Evolutionary conservation across 805 yeast species (phyloP).

Genomic region (Myxozyma sirexii): DNA sequence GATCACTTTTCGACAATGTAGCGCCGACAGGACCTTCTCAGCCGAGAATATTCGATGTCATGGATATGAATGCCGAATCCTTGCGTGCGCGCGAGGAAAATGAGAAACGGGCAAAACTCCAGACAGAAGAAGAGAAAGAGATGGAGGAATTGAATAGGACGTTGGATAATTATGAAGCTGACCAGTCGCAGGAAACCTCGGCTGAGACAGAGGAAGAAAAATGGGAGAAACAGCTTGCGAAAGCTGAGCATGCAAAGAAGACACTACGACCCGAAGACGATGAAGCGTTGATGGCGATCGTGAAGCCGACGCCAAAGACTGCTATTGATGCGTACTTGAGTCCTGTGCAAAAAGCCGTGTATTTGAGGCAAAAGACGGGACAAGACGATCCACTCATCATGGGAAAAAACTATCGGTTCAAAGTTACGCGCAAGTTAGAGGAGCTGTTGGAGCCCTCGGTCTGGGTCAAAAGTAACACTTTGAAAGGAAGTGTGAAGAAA

Average conservation of each 20-base stretch:
- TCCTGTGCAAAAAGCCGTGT: slow-evolving; percentile 30
- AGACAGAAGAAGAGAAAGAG: slow-evolving; percentile 19
- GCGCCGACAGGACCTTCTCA: slow-evolving; percentile 16
- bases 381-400: slow-evolving; percentile 20
- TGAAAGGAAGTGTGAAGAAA: slow-evolving; percentile 87
- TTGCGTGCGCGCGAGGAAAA: neutral
- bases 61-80: slow-evolving; percentile 15
- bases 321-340: slow-evolving; percentile 21
- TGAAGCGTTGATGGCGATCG: slow-evolving; percentile 15
- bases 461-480: slow-evolving; percentile 76
- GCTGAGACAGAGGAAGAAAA: neutral
- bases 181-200: neutral
- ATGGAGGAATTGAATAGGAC: slow-evolving; percentile 5
- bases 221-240: neutral
- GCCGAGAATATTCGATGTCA: slow-evolving; percentile 15
- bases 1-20: slow-evolving; percentile 16
- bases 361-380: slow-evolving; percentile 23
- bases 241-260: neutral
- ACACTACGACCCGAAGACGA: slow-evolving; percentile 24
- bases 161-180: slow-evolving; percentile 9
- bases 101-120: neutral
- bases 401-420: slow-evolving; percentile 57
- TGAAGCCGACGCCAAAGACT: slow-evolving; percentile 22
- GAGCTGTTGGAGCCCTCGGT: slow-evolving; percentile 85
- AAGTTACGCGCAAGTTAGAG: slow-evolving; percentile 64